Conservation (phyloP, 2,329 filamentous ascomycete genomes). For the Alternaria brassicae region DNA sequence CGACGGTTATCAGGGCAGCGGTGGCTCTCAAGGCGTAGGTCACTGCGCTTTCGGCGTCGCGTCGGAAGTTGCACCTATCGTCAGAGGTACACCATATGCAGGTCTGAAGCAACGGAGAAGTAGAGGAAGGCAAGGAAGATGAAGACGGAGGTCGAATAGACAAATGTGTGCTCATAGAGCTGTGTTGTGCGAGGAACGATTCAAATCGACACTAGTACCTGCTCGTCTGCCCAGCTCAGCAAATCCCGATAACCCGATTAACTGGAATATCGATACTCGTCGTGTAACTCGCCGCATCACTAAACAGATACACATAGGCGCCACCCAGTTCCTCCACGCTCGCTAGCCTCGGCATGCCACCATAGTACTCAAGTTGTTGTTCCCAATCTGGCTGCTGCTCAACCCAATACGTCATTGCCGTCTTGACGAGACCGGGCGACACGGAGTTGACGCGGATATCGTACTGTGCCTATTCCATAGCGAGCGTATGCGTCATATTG, state of each 20-base stretch:
- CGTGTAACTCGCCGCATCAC: conserved; percentile 60
- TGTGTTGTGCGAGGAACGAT: background rate
- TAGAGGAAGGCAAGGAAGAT: background rate
- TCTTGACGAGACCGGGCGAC: conserved; percentile 48
- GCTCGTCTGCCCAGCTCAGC: conserved; percentile 10
- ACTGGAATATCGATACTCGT: conserved; percentile 61
- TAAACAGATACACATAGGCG: conserved; percentile 65
- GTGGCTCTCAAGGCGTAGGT: conserved; percentile 22
- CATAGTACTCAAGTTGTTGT: conserved; percentile 65
- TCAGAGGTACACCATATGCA: conserved; percentile 33
- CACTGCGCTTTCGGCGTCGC: conserved; percentile 46
- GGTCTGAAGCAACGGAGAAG: conserved; percentile 10
- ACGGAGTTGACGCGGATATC: conserved; percentile 50
- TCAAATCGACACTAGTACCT: background rate
- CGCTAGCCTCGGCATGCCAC: conserved; percentile 63
- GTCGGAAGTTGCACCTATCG: conserved; percentile 34
- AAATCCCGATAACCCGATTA: conserved; percentile 43
- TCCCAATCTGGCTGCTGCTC: conserved; percentile 63
- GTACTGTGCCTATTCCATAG: conserved; percentile 51
- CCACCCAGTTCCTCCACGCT: conserved; percentile 63
- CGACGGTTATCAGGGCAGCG: conserved; percentile 27
- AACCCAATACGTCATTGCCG: conserved; percentile 55
- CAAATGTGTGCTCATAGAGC: background rate
- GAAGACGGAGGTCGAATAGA: background rate
- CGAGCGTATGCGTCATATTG: conserved; percentile 54